Conservation (phyloP, 148 eudicot genomes). For the Rhododendron vialii region DNA sequence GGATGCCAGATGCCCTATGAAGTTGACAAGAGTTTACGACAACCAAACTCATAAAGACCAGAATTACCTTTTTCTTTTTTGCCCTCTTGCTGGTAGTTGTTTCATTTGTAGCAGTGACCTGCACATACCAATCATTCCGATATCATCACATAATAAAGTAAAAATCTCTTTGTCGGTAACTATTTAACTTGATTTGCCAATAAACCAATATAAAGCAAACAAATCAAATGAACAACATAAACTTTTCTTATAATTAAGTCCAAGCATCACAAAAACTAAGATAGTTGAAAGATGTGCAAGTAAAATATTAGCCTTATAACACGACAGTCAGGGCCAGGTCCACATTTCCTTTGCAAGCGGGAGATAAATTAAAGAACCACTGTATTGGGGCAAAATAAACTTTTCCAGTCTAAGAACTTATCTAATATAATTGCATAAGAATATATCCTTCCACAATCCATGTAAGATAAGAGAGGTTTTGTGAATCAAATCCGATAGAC, state of each 20-base stretch:
- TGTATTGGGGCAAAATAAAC: not conserved
- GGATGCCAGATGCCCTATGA: not conserved
- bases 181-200: not conserved
- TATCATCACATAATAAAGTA: not conserved
- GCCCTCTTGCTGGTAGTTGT: slow-evolving; percentile 8
- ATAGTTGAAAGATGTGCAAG: not conserved
- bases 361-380: not conserved
- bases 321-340: not conserved
- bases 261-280: not conserved
- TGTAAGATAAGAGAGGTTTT: not conserved
- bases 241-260: not conserved
- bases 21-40: not conserved
- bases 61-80: slow-evolving; percentile 23
- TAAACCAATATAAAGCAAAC: too few species aligned
- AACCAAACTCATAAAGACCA: slow-evolving; percentile 1
- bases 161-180: not conserved
- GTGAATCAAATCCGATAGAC: not conserved
- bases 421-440: not conserved
- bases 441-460: not conserved
- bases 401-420: not conserved
- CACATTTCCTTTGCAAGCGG: not conserved
- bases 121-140: slow-evolving; percentile 1
- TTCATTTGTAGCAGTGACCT: slow-evolving; percentile 12
- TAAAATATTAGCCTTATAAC: not conserved
- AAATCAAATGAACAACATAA: not conserved